Evolutionary conservation across 352 stramenopile species (phyloP), one percentile per base, ranked within the genome.

Genomic region (Phytophthora colocasiae): DNA sequence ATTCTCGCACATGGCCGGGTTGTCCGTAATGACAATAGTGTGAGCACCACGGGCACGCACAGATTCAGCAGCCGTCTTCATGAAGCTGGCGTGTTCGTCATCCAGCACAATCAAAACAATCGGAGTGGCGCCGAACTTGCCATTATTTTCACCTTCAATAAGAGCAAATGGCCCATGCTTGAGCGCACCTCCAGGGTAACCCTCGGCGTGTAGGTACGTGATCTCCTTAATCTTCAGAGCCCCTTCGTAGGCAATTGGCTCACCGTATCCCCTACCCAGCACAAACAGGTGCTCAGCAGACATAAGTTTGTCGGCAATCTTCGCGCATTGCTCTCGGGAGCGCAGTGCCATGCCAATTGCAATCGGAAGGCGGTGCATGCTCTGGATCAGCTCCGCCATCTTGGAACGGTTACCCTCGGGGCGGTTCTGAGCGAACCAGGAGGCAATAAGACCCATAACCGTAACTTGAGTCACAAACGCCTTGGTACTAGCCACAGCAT

Each of bases 221-320:
- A 99, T 98, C 84, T 99, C 98, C 80, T 99, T 99, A 57, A 99
- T 98, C 81, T 99, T 99, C 17, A 99, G 77, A 17, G 98, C 97
- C 36, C 97, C 98, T 86, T 99, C 97, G 64, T 97, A 93, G 15
- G 97, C 97, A 50, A 99, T 97, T 6, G 96, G 95, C 70, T 98
- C 93, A 47, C 83, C 93, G 62, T 96, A 98, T 48, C 92, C 95
- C 63, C 98, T 96, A 26, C 97, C 97, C 9, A 99, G 74, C 43
- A 99, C 89, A 74, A 99, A 99, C 15, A 98, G 80, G 71, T 99
- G 95, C 63, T 98, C 91, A 58, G 96, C 97, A 22, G 87, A 65
- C 47, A 89, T 64, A 12, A 99, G 80, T 63, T 78, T 84, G 56
- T 97, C 81, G 2, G 97, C 97, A 69, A 98, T 85, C 55, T 84